Evolutionary conservation across 2,329 filamentous ascomycete species (phyloP), one percentile per base, ranked within the genome.

Genomic region (Sarocladiaceae sp.): DNA sequence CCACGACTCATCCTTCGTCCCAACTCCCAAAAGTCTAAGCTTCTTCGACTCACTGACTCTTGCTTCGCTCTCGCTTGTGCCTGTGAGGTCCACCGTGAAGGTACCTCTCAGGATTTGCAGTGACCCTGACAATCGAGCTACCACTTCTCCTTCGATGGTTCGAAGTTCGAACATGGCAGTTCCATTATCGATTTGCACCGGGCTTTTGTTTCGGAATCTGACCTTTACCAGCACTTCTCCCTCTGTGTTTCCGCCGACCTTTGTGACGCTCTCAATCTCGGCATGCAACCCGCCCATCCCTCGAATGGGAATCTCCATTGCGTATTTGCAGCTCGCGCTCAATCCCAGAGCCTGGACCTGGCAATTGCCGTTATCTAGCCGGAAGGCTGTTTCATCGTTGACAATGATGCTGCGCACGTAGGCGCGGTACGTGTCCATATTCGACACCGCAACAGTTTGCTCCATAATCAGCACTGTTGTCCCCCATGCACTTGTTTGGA

Each of bases 141-240:
- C 35, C 8, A 55, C 52, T 33, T 62, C 54, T n/a, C 59, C 59
- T 18, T 57, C 54, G 22, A 57, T 55, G 33, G 62, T 64, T 35
- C 59, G 57, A 22, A 71, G 56, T 53, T 67, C 64, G 25, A 70
- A 70, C 17, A 57, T 52, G 50, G 63, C 64, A 15, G 52, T 36
- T 2, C 64, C 66, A 49, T 64, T 58, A 25, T 65, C 60, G 5
- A 71, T 59, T 53, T 67, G 65, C 28, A 68, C 57, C 3, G 62
- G 59, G 17, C 65, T 65, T 11, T 59, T 57, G 55, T 66, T 70
- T 17, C 53, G 49, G 31, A 68, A 52, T 47, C 52, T 56, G 40
- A 70, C 54, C 6, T 40, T 54, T 37, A 57, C 51, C 12, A 53
- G 55, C 35, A 66, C 54, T 18, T 50, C 18, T 11, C 57, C 46